Evolutionary conservation across 108 stramenopile species (phyloP).

Genomic region (Cylindrotheca closterium): DNA sequence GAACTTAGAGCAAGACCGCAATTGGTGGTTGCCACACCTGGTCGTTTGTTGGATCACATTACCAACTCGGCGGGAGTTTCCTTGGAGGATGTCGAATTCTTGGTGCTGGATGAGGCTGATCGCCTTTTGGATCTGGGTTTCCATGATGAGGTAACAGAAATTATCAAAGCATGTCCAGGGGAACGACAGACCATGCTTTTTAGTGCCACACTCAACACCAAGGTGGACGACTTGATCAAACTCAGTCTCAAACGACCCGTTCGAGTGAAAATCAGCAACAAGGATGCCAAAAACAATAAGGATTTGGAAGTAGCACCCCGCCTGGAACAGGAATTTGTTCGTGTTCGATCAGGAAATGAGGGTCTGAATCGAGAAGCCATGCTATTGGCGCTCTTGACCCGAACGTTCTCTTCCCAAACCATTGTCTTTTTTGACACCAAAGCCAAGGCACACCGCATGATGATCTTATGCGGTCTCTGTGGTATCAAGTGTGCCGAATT

Average conservation of each 20-base stretch:
- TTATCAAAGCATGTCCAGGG: constrained; percentile 88
- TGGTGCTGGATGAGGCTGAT: constrained; percentile 92
- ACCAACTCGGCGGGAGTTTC: constrained; percentile 89
- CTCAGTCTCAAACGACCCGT: constrained; percentile 91
- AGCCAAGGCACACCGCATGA: constrained; percentile 84
- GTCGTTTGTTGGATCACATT: constrained; percentile 94
- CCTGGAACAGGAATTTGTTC: constrained; percentile 97
- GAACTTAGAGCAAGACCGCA: constrained; percentile 93
- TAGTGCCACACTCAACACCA: constrained; percentile 97
- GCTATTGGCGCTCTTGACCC: constrained; percentile 80
- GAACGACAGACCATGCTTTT: constrained; percentile 94
- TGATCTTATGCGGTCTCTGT: constrained; percentile 84
- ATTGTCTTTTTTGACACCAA: constrained; percentile 98
- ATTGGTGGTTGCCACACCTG: constrained; percentile 95
- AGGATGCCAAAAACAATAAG: constrained; percentile 37
- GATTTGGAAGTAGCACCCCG: constrained; percentile 86
- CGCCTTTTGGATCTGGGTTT: constrained; percentile 95
- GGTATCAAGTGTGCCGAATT: constrained; percentile 88
- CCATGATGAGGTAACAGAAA: constrained; percentile 90
- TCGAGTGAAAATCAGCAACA: constrained; percentile 75
- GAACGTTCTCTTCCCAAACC: constrained; percentile 79
- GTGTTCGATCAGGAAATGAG: constrained; percentile 81
- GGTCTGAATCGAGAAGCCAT: constrained; percentile 90
- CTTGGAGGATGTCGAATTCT: constrained; percentile 86
- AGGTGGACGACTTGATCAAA: constrained; percentile 89